These are phyloP conservation scores for Oryza rufipogon DNA, from an alignment of 176 grass and related monocot genomes.

Conservation along the genomic window DNA sequence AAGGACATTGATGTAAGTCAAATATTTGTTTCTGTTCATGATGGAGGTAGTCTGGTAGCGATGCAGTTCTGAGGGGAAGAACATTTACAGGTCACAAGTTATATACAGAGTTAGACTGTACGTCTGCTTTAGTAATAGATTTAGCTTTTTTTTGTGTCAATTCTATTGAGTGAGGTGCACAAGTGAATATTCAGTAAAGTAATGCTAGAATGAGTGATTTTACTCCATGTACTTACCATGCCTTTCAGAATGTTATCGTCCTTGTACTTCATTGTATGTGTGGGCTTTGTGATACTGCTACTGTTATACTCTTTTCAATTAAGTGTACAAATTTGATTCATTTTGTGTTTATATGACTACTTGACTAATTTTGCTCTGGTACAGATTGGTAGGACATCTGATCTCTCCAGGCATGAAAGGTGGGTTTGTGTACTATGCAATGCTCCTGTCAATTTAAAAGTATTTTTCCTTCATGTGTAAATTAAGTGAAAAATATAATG, in stretches of 20 bases:
- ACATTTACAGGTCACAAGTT: not conserved
- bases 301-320: not conserved
- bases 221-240: not conserved
- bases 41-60: not conserved
- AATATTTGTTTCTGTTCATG: not conserved
- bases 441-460: not conserved
- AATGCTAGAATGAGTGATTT: not conserved
- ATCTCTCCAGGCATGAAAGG: constrained; percentile 91
- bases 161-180: not conserved
- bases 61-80: not conserved
- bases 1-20: constrained; percentile 85
- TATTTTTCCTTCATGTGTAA: not conserved
- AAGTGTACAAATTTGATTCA: not conserved
- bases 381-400: constrained; percentile 72
- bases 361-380: constrained; percentile 24
- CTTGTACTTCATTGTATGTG: not conserved
- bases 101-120: not conserved
- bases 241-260: not conserved
- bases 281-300: not conserved
- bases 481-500: not conserved
- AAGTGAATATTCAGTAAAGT: not conserved
- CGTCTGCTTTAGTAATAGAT: not conserved
- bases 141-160: not conserved
- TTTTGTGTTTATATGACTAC: not conserved
- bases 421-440: constrained; percentile 29